A percentile compares a stretch with the other conserved stretches of the same genome.
phyloP scores from a whole-genome alignment of 495 filamentous ascomycete genomes.

The Amphirosellinia nigrospora region DNA sequence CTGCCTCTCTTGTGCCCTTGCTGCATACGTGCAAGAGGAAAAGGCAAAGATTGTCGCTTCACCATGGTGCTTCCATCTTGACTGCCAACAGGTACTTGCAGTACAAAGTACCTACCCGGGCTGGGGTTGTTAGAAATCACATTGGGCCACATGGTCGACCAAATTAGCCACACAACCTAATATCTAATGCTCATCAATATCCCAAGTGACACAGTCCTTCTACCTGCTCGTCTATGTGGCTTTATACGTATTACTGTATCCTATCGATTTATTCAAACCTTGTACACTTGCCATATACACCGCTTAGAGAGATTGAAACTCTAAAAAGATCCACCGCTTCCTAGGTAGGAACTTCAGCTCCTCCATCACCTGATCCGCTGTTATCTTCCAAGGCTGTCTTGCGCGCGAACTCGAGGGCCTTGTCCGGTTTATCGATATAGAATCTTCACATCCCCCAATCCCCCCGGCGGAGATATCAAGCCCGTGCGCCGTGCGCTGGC shows the following conservation, averaged over 20 bases:
- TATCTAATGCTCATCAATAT: constrained; percentile 33
- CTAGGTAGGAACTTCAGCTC: constrained; percentile 7
- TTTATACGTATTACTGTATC: constrained; percentile 18
- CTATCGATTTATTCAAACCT: constrained; percentile 8
- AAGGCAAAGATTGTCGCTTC: constrained; percentile 47
- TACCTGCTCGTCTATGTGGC: constrained; percentile 28
- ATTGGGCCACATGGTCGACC: constrained; percentile 45
- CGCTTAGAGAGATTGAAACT: constrained; percentile 12
- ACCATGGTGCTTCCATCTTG: constrained; percentile 40
- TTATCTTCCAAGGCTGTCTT: constrained; percentile 4
- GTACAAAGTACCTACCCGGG: constrained; percentile 38
- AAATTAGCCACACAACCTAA: constrained; percentile 48
- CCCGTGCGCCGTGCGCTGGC: constrained; percentile 12
- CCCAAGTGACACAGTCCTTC: constrained; percentile 37
- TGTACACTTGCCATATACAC: constrained; percentile 17
- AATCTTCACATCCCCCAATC: background rate
- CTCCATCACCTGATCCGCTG: background rate
- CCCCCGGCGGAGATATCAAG: background rate
- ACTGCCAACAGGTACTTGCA: constrained; percentile 24
- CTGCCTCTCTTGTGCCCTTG: constrained; percentile 41
- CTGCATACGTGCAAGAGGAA: constrained; percentile 43
- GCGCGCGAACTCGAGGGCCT: background rate
- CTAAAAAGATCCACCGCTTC: constrained; percentile 4
- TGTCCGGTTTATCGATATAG: constrained; percentile 14
- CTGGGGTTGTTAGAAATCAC: constrained; percentile 43